Evolutionary conservation across 306 rosid genomes (phyloP), one percentile per base, ranked within the genome.

Genomic region (Cotoneaster glaucophyllus): DNA sequence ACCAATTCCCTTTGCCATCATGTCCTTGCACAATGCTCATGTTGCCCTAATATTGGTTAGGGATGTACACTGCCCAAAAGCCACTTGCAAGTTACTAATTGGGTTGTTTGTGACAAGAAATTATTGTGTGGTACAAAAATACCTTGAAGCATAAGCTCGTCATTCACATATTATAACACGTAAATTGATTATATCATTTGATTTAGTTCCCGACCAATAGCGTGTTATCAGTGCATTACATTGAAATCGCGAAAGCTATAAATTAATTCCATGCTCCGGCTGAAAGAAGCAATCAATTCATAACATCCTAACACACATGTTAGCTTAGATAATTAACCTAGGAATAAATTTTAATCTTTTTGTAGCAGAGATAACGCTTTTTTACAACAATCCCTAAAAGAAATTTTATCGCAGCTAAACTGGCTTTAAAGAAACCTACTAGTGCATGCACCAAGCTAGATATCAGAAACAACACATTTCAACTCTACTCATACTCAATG

Each of bases 401-500:
- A 43, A 44, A 32, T 39, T 66, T 67, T 4, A 61, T 43, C 63
- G 11, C 31, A 25, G 54, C 71, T 24, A 26, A 58, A 29, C 71
- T 28, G 52, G 21, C 37, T 70, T 24, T 5, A 14, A 43, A 18
- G 28, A 45, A 64, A 63, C 25, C 17, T 31, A 57, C 45, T 14
- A 73, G 57, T n/a, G 15, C 64, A 43, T 19, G 56, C 64, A 80
- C 57, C 68, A 69, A 58, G 25, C 75, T 8, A 57, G 22, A 57
- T 37, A 39, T 77, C 77, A 54, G 53, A 44, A 41, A 25, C 15
- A 52, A 25, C 15, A 52, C 28, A 28, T 41, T 58, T 67, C 44
- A 81, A 64, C 63, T 79, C 76, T 85, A 84, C 61, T 87, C 93
- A 53, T 73, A 34, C 2, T 90, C 90, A 68, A 78, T 83, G 64